phyloP scores from a whole-genome alignment of 2,329 filamentous ascomycete species.

The Phialophora expanda region DNA sequence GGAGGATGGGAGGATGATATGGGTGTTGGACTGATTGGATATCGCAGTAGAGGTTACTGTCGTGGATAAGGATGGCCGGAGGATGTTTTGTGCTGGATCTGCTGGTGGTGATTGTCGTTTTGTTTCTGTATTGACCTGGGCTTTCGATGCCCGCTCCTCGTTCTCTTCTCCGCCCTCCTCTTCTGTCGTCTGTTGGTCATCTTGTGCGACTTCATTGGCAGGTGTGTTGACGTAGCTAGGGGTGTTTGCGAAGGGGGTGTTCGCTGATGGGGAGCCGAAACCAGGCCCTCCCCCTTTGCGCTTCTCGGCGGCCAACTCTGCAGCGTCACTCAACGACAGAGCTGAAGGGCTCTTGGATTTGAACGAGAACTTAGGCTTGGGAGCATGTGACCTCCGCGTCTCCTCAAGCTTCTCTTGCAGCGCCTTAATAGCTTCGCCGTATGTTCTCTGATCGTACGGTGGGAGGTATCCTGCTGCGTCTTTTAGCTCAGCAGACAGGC shows the following conservation, averaged over 20 bases:
- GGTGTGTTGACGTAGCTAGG: conserved; percentile 30
- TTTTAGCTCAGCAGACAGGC: conserved; percentile 80
- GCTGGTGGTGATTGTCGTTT: conserved; percentile 30
- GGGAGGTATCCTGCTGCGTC: conserved; percentile 83
- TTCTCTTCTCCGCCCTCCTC: conserved; percentile 40
- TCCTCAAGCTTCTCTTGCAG: conserved; percentile 78
- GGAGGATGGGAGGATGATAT: conserved; percentile 76
- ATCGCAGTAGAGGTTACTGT: conserved; percentile 67
- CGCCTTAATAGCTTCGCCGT: conserved; percentile 79
- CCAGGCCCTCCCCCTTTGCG: conserved; percentile 50
- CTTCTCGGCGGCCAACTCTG: conserved; percentile 58
- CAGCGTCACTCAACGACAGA: conserved; percentile 62
- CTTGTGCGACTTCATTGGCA: conserved; percentile 42
- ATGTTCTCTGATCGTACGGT: conserved; percentile 86
- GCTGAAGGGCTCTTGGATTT: conserved; percentile 65
- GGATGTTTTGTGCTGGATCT: conserved; percentile 45
- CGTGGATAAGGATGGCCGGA: conserved; percentile 65
- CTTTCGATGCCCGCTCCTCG: neutral
- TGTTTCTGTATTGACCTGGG: neutral
- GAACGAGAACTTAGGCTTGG: conserved; percentile 84
- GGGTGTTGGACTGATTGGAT: conserved; percentile 67
- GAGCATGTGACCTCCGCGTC: conserved; percentile 69
- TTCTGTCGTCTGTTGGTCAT: conserved; percentile 39
- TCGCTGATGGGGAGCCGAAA: conserved; percentile 49
- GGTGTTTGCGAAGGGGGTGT: conserved; percentile 43